Evolutionary conservation across 768 basidiomycete genomes (phyloP).

Genomic region (Peribolospora kevripleyi): DNA sequence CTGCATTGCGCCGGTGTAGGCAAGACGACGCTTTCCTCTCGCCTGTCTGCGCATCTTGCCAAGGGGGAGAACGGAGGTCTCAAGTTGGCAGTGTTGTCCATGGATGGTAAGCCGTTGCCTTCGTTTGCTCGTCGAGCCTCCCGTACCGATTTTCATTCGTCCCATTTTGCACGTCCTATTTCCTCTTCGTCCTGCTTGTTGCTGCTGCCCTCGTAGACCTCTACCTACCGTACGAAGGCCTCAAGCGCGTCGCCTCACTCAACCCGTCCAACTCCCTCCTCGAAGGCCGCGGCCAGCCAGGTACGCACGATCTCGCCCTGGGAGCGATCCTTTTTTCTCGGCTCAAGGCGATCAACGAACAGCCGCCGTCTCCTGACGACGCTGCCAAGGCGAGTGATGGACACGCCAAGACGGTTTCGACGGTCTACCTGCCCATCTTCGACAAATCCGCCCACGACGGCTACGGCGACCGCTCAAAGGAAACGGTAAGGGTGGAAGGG

Average conservation of each 20-base stretch:
- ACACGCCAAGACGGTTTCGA: too few relatives aligned
- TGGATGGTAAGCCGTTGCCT: too few relatives aligned
- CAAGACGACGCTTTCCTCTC: too few relatives aligned
- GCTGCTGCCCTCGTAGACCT: slow-evolving; percentile 29
- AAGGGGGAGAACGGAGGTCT: too few relatives aligned
- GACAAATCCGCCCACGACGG: slow-evolving; percentile 65
- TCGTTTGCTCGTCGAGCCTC: neutral
- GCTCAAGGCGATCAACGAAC: slow-evolving; percentile 26
- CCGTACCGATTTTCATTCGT: neutral
- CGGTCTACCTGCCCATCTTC: slow-evolving; percentile 44
- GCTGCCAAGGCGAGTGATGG: slow-evolving; percentile 1
- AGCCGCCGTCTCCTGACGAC: neutral
- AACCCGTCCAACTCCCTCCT: slow-evolving; percentile 42
- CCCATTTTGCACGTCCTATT: slow-evolving; percentile 43
- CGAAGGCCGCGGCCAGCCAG: slow-evolving; percentile 69
- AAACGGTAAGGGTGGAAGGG: slow-evolving; percentile 26
- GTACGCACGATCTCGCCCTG: slow-evolving; percentile 63
- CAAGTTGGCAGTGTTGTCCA: too few relatives aligned
- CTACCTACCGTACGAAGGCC: slow-evolving; percentile 46
- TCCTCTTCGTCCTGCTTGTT: slow-evolving; percentile 33
- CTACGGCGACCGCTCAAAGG: slow-evolving; percentile 49
- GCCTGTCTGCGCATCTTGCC: too few relatives aligned
- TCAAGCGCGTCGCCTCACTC: slow-evolving; percentile 31
- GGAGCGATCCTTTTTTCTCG: slow-evolving; percentile 31
- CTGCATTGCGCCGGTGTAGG: too few relatives aligned